Evolutionary conservation across 495 filamentous ascomycete species (phyloP), one percentile per base, ranked within the genome.

Genomic region (Aspergillus coremiiformis): DNA sequence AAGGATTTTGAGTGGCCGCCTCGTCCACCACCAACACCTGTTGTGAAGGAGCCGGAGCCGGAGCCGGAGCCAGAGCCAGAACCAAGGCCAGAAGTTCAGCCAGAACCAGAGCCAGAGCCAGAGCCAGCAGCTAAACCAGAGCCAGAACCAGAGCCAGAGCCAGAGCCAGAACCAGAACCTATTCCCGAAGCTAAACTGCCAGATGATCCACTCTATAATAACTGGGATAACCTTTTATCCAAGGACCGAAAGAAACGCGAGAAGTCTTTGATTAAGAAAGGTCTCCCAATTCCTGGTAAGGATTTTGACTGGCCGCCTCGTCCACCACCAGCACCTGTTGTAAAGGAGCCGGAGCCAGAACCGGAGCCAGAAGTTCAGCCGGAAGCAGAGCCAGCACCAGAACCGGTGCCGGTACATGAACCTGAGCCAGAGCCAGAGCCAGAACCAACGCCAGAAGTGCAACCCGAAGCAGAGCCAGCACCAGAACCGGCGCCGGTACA

Each of bases 161-260:
- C n/a, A n/a, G 65, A 62, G 21, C 65, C 59, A 0, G 62, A 5
- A 9, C 5, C 21, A 12, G 46, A 35, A 59, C 56, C 67, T 2
- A 66, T 67, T 24, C 61, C 60, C 1, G 66, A 70, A 45, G 53
- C 64, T 39, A 35, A 52, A 15, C 47, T 67, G 5, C 66, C 59
- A 20, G 63, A 67, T 46, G 64, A 70, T 52, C 67, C 69, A 26
- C 58, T 74, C 7, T 74, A 74, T 44, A 55, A 68, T 7, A 60
- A 64, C 20, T 74, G 69, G 69, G 15, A 50, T 1, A 59, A 26
- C 12, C 30, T 74, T 14, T 66, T 58, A 4, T 68, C 66, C 1
- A 72, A 72, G 49, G 71, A 72, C 4, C 56, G 65, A n/a, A 72
- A 72, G 56, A 68, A 60, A 37, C 65, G 71, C 26, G 69, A 72